These are phyloP conservation scores for Monosporascus sp. DNA, from an alignment of 2,329 filamentous ascomycete genomes.

Conservation along the genomic window DNA sequence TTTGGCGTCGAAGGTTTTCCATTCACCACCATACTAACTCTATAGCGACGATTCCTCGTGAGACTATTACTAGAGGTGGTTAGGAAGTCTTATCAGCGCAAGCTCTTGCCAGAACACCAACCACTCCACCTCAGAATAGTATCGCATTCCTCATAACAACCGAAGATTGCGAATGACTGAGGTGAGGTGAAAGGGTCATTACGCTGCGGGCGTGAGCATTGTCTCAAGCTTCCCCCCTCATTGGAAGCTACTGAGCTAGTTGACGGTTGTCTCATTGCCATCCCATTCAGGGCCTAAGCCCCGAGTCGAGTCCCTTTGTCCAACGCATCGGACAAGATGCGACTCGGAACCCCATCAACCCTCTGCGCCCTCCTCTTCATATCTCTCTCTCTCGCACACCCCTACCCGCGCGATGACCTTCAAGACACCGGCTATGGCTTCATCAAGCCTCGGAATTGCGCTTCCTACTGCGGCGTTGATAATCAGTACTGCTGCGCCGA, in stretches of 20 bases:
- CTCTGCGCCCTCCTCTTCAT: conserved; percentile 35
- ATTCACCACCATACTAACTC: background rate
- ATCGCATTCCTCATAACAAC: background rate
- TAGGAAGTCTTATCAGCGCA: background rate
- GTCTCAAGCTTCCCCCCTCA: background rate
- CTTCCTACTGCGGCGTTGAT: conserved; percentile 47
- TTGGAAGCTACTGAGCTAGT: background rate
- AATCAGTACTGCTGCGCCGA: conserved; percentile 50
- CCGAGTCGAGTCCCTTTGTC: background rate
- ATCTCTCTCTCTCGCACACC: conserved; percentile 35
- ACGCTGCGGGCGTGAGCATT: background rate
- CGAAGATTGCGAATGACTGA: background rate
- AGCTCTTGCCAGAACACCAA: background rate
- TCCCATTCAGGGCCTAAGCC: background rate
- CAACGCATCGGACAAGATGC: conserved; percentile 27
- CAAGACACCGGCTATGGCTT: conserved; percentile 45
- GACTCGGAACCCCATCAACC: conserved; percentile 18
- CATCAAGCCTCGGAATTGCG: conserved; percentile 45
- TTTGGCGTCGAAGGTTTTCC: background rate
- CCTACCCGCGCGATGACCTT: conserved; percentile 45
- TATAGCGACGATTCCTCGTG: background rate
- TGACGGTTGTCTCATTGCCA: background rate
- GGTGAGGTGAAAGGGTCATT: background rate
- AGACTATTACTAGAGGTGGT: background rate
- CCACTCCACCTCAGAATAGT: background rate